These are phyloP conservation scores for Kernera saxatilis DNA, from an alignment of 345 rosid species.

Conservation along the genomic window DNA sequence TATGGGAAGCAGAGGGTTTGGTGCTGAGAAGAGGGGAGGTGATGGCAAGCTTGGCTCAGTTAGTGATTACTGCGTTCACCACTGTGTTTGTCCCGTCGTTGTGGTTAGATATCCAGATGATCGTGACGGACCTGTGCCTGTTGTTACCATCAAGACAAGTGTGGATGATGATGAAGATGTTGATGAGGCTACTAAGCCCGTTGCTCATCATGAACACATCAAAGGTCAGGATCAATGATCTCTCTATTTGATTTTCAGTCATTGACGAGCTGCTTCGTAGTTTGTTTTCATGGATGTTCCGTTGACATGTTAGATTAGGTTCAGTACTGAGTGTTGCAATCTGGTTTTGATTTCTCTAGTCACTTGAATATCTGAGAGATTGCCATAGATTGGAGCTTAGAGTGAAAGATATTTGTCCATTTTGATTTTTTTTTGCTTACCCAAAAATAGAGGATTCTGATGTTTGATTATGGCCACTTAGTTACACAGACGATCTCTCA, in stretches of 20 bases:
- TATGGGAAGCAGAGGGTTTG: conserved; percentile 89
- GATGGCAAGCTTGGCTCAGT: conserved; percentile 76
- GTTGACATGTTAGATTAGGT: conserved; percentile 3
- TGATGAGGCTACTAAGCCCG: not conserved
- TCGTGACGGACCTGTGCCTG: conserved; percentile 31
- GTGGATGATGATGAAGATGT: conserved; percentile 15
- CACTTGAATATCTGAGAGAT: not conserved
- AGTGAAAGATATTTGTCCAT: not conserved
- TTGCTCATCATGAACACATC: conserved; percentile 31
- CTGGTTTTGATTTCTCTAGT: not conserved
- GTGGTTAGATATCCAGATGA: conserved; percentile 48
- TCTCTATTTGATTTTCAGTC: not conserved
- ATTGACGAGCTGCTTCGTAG: not conserved
- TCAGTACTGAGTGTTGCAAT: not conserved
- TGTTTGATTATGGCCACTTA: not conserved
- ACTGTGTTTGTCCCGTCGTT: conserved; percentile 87
- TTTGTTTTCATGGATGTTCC: not conserved
- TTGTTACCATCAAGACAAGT: conserved; percentile 23
- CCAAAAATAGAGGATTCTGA: not conserved
- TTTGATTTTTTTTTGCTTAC: not conserved
- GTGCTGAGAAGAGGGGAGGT: conserved; percentile 44
- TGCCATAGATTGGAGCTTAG: not conserved
- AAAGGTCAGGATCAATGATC: conserved; percentile 22
- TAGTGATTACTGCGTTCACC: conserved; percentile 82
- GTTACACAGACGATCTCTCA: not conserved